Evolutionary conservation across 441 rosid genomes (phyloP).

Genomic region (Breynia disticha): DNA sequence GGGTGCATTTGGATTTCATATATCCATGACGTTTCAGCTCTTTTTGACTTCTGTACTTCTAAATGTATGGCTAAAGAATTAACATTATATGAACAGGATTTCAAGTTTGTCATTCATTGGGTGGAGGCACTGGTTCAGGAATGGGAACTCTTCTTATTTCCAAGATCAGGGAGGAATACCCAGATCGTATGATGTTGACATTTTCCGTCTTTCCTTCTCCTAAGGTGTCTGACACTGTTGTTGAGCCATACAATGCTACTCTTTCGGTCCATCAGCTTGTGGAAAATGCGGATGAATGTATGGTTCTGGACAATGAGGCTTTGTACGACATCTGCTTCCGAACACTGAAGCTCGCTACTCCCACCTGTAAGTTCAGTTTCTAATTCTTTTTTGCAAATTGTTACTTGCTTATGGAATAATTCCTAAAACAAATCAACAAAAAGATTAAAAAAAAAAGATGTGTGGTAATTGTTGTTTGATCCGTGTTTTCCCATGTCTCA

Average conservation of each 20-base stretch:
- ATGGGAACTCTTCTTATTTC: conserved; percentile 59
- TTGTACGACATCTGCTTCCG: conserved; percentile 55
- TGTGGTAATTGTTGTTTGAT: conserved; percentile 4
- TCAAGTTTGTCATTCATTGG: conserved; percentile 54
- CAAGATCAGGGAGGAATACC: conserved; percentile 53
- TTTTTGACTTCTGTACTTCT: too few relatives aligned
- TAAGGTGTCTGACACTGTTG: conserved; percentile 57
- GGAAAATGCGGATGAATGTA: conserved; percentile 55
- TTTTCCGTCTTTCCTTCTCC: conserved; percentile 62
- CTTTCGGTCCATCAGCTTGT: conserved; percentile 56
- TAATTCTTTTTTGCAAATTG: neutral
- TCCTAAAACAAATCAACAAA: too few relatives aligned
- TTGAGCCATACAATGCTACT: conserved; percentile 58
- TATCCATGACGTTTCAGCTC: too few relatives aligned
- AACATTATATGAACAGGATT: too few relatives aligned
- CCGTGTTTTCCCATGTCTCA: conserved; percentile 11
- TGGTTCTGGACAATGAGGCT: conserved; percentile 61
- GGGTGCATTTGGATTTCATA: too few relatives aligned
- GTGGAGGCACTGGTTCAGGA: conserved; percentile 62
- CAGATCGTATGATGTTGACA: conserved; percentile 62
- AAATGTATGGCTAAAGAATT: too few relatives aligned
- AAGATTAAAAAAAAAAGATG: too few relatives aligned
- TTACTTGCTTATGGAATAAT: neutral
- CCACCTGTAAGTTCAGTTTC: conserved; percentile 37
- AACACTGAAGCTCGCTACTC: conserved; percentile 56